Conservation (phyloP, 495 filamentous ascomycete species). For the Neurospora terricola region DNA sequence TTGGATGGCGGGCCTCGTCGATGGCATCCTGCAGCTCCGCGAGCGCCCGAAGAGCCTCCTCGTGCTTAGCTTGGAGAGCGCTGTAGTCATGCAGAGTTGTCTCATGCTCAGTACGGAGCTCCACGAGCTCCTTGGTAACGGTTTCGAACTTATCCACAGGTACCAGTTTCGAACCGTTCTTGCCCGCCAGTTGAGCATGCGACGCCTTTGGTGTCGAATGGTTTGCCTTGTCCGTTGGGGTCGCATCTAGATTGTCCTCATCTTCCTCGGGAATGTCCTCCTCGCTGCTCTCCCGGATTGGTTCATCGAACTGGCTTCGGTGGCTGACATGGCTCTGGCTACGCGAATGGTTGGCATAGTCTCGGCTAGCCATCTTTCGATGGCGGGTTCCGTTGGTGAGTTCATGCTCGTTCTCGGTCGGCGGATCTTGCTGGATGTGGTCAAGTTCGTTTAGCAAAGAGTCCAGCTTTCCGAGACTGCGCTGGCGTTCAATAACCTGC, state of each 20-base stretch:
- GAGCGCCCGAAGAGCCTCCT: conserved; percentile 73
- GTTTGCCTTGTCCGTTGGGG: conserved; percentile 20
- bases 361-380: conserved; percentile 29
- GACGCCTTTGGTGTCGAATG: conserved; percentile 21
- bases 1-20: conserved; percentile 68
- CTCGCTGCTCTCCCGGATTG: conserved; percentile 37
- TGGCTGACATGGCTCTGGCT: conserved; percentile 42
- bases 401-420: conserved; percentile 25
- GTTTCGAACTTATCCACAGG: conserved; percentile 79
- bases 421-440: conserved; percentile 57
- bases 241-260: conserved; percentile 20
- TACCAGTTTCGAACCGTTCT: conserved; percentile 50
- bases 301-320: conserved; percentile 40
- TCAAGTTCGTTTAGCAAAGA: conserved; percentile 86
- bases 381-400: conserved; percentile 31
- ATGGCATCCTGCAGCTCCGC: conserved; percentile 75
- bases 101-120: conserved; percentile 85
- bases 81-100: conserved; percentile 71
- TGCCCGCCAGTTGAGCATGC: conserved; percentile 7
- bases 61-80: conserved; percentile 76
- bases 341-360: conserved; percentile 37
- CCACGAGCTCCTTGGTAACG: conserved; percentile 85
- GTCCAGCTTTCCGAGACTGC: conserved; percentile 90
- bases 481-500: conserved; percentile 89
- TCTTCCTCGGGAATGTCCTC: conserved; percentile 22